Percentiles rank a stretch among this genome's conserved stretches.
Conservation (phyloP, 2,329 filamentous ascomycete genomes). For the Fusarium udum region DNA sequence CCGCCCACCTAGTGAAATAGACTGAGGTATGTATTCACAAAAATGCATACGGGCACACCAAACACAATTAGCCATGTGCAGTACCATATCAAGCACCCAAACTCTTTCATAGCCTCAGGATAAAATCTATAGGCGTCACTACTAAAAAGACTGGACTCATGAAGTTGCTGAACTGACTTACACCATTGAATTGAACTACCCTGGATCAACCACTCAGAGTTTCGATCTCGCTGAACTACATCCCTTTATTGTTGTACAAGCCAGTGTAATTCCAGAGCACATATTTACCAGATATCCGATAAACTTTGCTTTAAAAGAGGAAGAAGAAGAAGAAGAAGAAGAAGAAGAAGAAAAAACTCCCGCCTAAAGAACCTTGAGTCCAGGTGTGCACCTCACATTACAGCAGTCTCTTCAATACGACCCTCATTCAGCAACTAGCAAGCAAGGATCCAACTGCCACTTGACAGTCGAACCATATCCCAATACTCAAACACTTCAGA, state of each 20-base stretch:
- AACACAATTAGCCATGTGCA: no score
- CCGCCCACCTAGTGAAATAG: fast-evolving
- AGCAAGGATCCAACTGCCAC: neutral
- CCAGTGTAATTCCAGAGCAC: neutral
- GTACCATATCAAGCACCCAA: neutral
- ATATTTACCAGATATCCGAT: neutral
- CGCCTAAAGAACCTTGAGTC: neutral
- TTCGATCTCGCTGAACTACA: neutral
- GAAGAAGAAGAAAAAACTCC: neutral
- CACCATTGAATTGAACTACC: neutral
- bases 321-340: neutral
- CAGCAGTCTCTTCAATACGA: neutral
- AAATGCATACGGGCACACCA: neutral
- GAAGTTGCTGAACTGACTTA: neutral
- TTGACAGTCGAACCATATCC: neutral
- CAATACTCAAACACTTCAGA: neutral
- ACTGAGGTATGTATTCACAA: neutral
- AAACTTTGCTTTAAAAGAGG: neutral
- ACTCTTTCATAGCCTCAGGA: fast-evolving
- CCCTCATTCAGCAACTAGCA: neutral
- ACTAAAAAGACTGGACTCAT: neutral
- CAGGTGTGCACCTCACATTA: neutral
- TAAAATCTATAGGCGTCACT: neutral
- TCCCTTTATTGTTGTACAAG: neutral
- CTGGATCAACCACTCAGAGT: neutral